These are phyloP conservation scores for Coemansia sp. DNA, from an alignment of 192 early-diverging fungal species.

Conservation along the genomic window DNA sequence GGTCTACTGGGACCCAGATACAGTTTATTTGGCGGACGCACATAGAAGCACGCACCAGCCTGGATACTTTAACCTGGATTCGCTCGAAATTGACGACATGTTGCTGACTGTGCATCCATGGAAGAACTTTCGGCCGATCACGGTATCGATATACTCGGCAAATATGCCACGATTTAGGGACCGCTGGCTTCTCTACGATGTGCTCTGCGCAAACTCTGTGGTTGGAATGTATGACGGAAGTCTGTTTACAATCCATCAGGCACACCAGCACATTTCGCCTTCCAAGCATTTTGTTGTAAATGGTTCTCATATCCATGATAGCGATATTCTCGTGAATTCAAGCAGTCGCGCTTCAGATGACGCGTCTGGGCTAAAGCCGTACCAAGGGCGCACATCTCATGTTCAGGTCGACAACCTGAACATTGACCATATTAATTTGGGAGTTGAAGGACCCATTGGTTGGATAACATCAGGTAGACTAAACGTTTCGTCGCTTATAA, in stretches of 20 bases:
- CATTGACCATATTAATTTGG: conserved; percentile 87
- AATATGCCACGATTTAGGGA: conserved; percentile 80
- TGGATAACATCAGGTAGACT: conserved; percentile 93
- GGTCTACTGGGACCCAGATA: conserved; percentile 72
- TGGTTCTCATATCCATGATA: neutral
- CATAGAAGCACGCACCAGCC: conserved; percentile 63
- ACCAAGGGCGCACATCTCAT: conserved; percentile 53
- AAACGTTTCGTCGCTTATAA: conserved; percentile 73
- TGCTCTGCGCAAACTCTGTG: conserved; percentile 82
- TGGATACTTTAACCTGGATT: conserved; percentile 83
- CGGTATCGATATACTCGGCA: conserved; percentile 84
- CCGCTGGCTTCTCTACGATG: conserved; percentile 91
- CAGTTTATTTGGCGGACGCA: conserved; percentile 61
- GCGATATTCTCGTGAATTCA: neutral
- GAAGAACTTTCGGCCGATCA: conserved; percentile 83
- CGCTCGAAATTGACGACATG: conserved; percentile 81
- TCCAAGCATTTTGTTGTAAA: neutral
- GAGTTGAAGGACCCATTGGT: conserved; percentile 81
- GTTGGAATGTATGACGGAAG: conserved; percentile 95
- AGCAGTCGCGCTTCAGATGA: neutral
- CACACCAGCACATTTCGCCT: conserved; percentile 64
- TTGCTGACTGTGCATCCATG: conserved; percentile 74
- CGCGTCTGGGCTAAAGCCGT: neutral
- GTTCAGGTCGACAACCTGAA: conserved; percentile 85
- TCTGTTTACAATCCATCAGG: conserved; percentile 87